Percentiles rank a stretch among this genome's conserved stretches.
These are phyloP conservation scores for Dactylellina haptotyla DNA, from an alignment of 2,329 filamentous ascomycete species.

Conservation along the genomic window DNA sequence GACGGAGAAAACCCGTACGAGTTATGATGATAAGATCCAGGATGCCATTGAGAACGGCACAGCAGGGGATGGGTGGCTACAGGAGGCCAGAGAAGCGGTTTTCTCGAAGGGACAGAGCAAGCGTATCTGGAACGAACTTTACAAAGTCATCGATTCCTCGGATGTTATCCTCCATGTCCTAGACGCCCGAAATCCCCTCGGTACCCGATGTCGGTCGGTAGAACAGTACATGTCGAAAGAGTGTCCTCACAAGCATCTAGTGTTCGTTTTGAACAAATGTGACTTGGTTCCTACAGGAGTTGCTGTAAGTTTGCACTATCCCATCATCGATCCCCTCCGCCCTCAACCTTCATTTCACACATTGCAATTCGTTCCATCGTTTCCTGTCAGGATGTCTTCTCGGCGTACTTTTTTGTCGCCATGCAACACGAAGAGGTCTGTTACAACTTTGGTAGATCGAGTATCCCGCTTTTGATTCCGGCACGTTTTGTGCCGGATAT, in stretches of 20 bases:
- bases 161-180: slow-evolving; percentile 96
- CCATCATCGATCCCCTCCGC: slow-evolving; percentile 21
- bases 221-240: slow-evolving; percentile 95
- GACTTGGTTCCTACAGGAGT: slow-evolving; percentile 92
- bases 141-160: slow-evolving; percentile 84
- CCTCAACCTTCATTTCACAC: slow-evolving; percentile 58
- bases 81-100: slow-evolving; percentile 80
- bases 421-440: slow-evolving; percentile 85
- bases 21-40: slow-evolving; percentile 76
- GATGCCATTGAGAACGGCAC: slow-evolving; percentile 54
- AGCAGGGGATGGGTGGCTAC: slow-evolving; percentile 64
- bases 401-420: slow-evolving; percentile 55
- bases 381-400: slow-evolving; percentile 71
- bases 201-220: slow-evolving; percentile 86
- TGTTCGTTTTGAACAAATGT: slow-evolving; percentile 89
- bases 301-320: slow-evolving; percentile 82
- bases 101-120: slow-evolving; percentile 96
- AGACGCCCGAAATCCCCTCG: slow-evolving; percentile 87
- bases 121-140: slow-evolving; percentile 94
- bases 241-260: slow-evolving; percentile 93
- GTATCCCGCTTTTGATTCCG: slow-evolving; percentile 73
- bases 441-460: slow-evolving; percentile 99
- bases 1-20: slow-evolving; percentile 81
- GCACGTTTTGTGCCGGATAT: slow-evolving; percentile 51
- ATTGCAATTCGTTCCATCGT: slow-evolving; percentile 67